Percentiles rank a stretch among this genome's conserved stretches.
phyloP scores from a whole-genome alignment of 2,329 filamentous ascomycete genomes.

The Monilinia polystroma region DNA sequence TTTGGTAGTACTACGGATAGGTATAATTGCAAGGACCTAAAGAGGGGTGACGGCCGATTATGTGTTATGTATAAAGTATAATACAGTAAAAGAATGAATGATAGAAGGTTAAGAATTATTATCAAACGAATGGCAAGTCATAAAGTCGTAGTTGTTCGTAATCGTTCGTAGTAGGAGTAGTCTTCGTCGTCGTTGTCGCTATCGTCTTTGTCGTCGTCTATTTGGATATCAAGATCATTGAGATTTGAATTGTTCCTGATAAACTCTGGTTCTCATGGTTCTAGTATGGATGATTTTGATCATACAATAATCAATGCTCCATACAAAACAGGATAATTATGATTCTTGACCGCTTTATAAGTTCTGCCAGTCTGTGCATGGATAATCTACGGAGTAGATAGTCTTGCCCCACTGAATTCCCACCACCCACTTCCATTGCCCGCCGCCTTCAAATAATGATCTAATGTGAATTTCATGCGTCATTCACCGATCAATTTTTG shows the following conservation, averaged over 20 bases:
- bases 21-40: constrained; percentile 5
- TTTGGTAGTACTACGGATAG: constrained; percentile 20
- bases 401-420: too few species aligned
- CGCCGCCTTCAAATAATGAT: background rate
- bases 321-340: too few species aligned
- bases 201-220: too few species aligned
- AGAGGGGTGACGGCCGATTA: background rate
- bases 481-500: background rate
- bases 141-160: background rate
- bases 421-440: too few species aligned
- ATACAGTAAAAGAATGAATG: background rate
- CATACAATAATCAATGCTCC: too few species aligned
- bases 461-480: background rate
- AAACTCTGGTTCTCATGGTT: too few species aligned
- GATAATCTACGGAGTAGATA: too few species aligned
- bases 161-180: too few species aligned
- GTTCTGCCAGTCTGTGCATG: background rate
- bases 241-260: background rate
- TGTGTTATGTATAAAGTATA: background rate
- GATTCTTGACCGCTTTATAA: background rate
- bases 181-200: too few species aligned
- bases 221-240: background rate
- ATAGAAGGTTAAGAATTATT: background rate
- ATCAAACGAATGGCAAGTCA: background rate
- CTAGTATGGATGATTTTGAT: too few species aligned